A percentile compares a stretch with the other conserved stretches of the same genome.
phyloP scores from a whole-genome alignment of 257 asterid species.

The Ophiorrhiza pumila region DNA sequence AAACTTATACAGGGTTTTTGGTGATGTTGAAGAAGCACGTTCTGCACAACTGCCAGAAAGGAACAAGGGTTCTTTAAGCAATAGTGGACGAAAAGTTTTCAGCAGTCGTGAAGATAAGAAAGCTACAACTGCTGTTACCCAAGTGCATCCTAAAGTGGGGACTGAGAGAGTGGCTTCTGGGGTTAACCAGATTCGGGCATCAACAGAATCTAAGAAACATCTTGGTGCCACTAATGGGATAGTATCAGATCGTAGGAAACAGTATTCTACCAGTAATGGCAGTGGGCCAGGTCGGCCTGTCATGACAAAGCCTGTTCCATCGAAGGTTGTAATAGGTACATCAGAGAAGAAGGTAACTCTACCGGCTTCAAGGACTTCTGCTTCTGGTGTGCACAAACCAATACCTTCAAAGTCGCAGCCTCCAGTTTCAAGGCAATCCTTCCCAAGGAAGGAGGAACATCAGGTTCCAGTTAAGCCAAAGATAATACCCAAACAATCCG shows the following conservation, averaged over 20 bases:
- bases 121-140: slow-evolving; percentile 25
- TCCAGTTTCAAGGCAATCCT: slow-evolving; percentile 39
- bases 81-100: slow-evolving; percentile 39
- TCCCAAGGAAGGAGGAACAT: slow-evolving; percentile 34
- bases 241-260: slow-evolving; percentile 35
- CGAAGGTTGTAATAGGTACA: slow-evolving; percentile 36
- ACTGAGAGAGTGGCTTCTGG: slow-evolving; percentile 29
- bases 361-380: slow-evolving; percentile 33
- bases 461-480: slow-evolving; percentile 47
- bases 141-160: slow-evolving; percentile 41
- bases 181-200: slow-evolving; percentile 28
- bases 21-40: slow-evolving; percentile 69
- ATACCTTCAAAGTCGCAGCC: slow-evolving; percentile 34
- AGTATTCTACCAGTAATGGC: slow-evolving; percentile 46
- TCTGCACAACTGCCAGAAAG: slow-evolving; percentile 39
- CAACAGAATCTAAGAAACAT: slow-evolving; percentile 44
- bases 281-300: slow-evolving; percentile 81
- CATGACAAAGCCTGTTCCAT: slow-evolving; percentile 40
- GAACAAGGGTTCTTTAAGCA: slow-evolving; percentile 34
- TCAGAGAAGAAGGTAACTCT: slow-evolving; percentile 36
- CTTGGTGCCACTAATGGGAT: slow-evolving; percentile 41
- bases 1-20: slow-evolving; percentile 74
- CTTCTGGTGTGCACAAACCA: slow-evolving; percentile 33
- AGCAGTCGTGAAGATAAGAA: slow-evolving; percentile 43
- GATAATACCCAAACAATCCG: slow-evolving; percentile 33